These are phyloP conservation scores for Candida montana DNA, from an alignment of 805 yeast genomes.

Conservation along the genomic window DNA sequence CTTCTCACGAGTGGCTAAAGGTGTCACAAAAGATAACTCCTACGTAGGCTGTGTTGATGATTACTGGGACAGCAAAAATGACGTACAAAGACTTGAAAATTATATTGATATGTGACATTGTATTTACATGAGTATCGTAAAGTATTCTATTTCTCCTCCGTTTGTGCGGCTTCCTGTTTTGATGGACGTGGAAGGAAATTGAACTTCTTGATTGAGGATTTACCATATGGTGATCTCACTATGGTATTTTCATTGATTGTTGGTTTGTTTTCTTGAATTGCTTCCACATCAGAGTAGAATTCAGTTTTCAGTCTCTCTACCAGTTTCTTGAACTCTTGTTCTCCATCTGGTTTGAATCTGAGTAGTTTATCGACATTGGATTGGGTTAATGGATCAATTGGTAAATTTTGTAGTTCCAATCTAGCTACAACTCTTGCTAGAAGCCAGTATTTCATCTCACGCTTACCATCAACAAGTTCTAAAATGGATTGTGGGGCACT, in stretches of 20 bases:
- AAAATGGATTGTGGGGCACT: constrained; percentile 84
- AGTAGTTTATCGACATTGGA: constrained; percentile 51
- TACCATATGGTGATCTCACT: constrained; percentile 20
- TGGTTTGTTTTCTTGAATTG: constrained; percentile 17
- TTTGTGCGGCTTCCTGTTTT: background rate
- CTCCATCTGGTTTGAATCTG: constrained; percentile 43
- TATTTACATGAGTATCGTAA: background rate
- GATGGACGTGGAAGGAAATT: constrained; percentile 20
- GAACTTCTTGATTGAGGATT: constrained; percentile 15
- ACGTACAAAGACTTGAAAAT: background rate
- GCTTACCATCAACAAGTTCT: constrained; percentile 73
- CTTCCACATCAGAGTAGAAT: constrained; percentile 31
- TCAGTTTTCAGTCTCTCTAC: constrained; percentile 52
- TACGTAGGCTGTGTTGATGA: too few relatives aligned
- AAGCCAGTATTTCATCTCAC: constrained; percentile 71
- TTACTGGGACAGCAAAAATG: too few relatives aligned
- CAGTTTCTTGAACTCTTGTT: constrained; percentile 47
- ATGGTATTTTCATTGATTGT: constrained; percentile 8
- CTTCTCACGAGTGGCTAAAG: too few relatives aligned
- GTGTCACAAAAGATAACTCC: too few relatives aligned
- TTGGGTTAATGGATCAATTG: constrained; percentile 47
- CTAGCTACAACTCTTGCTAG: constrained; percentile 85
- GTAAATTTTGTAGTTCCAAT: constrained; percentile 55
- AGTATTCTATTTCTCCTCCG: background rate
- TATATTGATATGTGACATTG: background rate